Evolutionary conservation across 148 eudicot species (phyloP).

Genomic region (Camellia granthamiana): DNA sequence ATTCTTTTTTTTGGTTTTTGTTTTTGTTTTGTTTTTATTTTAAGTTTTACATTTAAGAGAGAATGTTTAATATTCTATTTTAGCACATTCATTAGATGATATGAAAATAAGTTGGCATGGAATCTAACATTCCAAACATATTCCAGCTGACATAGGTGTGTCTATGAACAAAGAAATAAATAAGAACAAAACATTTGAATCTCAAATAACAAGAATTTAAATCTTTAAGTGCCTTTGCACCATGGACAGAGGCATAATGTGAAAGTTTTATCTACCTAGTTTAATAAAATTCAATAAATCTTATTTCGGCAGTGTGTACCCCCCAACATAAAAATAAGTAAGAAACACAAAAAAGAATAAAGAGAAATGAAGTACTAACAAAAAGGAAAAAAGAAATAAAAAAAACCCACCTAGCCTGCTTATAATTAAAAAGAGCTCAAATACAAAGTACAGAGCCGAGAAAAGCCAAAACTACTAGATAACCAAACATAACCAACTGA

Average conservation of each 20-base stretch:
- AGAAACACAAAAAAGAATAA: background rate
- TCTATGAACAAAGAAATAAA: background rate
- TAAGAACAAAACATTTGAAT: background rate
- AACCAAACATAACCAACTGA: background rate
- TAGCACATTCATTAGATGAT: background rate
- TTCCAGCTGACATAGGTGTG: background rate
- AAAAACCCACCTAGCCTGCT: background rate
- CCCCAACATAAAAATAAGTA: background rate
- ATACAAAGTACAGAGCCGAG: background rate
- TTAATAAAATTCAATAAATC: too few species aligned
- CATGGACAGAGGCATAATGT: background rate
- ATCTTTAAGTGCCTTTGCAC: background rate
- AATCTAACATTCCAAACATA: background rate
- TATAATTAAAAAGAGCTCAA: background rate
- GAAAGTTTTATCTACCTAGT: background rate
- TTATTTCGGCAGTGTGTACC: too few species aligned
- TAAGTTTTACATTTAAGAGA: slow-evolving; percentile 8
- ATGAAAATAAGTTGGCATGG: background rate
- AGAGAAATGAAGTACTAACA: background rate
- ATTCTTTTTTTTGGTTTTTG: background rate
- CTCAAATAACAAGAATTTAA: background rate
- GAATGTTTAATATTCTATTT: background rate
- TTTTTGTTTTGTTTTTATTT: background rate
- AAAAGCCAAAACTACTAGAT: background rate
- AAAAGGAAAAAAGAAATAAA: background rate